Base-by-base conservation (phyloP, 176 grass and related monocot genomes). In the Triticum urartu region DNA sequence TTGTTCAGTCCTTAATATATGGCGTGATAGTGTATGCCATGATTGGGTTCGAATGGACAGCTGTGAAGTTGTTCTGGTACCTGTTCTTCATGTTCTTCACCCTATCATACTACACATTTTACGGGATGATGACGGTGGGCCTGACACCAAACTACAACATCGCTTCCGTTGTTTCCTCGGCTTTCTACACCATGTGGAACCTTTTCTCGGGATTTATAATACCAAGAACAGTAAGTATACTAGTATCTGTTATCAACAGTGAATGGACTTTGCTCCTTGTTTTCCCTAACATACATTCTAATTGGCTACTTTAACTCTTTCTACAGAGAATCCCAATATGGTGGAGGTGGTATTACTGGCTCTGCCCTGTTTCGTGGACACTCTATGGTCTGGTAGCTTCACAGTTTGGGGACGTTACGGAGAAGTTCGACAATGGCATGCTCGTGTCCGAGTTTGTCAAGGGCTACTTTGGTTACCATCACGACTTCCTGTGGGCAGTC, bases 1-100 rank as follows among this genome's bases (percentile, higher is more conserved):
- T 89, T 28, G 83, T 92, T 70, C 94, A 97, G 81, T 79, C 88
- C 11, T 0, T 94, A 45, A 33, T 94, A 86, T 97, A 97, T 61
- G 90, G 74, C 6, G 45, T 89, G 11, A 50, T 97, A 38, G 92
- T 93, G 13, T 92, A 94, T 79, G 72, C 84, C 3, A 92, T 97
- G 95, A 92, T 94, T 78, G 90, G 87, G 39, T 93, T 94, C 79
- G 90, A 94, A 45, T 97, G 95, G 95, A 91, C 84, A 11, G 95
- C 33, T 75, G 82, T 78, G 26, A 97, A 94, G 85, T 88, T 97
- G 87, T 87, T 95, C 30, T 95, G 93, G 91, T 95, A 93, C 77
- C 14, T 95, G 9, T 95, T 95, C 86, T 98, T 98, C 85, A 98
- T 95, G 88, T 98, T 91, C 91, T 93, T 95, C 82, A 92, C 92